These are phyloP conservation scores for bread wheat (Triticum aestivum) DNA, from an alignment of 176 grass and related monocot genomes.

Conservation along the genomic window DNA sequence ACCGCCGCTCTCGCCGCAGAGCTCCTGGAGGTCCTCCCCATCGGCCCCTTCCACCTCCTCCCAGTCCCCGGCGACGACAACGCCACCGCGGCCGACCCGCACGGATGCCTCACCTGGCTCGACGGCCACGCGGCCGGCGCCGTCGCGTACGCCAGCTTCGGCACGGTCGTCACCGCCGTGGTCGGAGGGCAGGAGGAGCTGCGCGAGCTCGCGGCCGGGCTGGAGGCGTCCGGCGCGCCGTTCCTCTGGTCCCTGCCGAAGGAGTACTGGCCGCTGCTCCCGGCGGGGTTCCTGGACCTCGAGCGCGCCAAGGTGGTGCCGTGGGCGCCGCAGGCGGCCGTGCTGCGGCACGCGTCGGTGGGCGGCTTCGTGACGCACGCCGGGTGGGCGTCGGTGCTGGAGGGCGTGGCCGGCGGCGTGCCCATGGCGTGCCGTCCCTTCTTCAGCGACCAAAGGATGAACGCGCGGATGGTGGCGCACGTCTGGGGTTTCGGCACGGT, in stretches of 20 bases:
- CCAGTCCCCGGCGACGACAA: slow-evolving; percentile 8
- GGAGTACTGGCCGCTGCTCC: not conserved
- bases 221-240: slow-evolving; percentile 27
- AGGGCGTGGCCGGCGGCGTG: not conserved
- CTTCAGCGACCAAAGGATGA: not conserved
- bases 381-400: not conserved
- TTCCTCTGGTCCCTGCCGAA: not conserved
- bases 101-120: slow-evolving; percentile 58
- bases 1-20: not conserved
- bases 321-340: not conserved
- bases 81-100: not conserved
- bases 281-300: not conserved
- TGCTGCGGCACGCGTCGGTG: not conserved
- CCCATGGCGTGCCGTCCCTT: not conserved
- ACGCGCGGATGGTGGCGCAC: not conserved
- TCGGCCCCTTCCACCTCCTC: slow-evolving; percentile 49
- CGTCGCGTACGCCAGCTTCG: slow-evolving; percentile 55
- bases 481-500: not conserved
- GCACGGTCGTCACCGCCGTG: slow-evolving; percentile 16
- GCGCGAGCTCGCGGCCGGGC: slow-evolving; percentile 18
- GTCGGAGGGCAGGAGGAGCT: slow-evolving; percentile 18
- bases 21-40: slow-evolving; percentile 16
- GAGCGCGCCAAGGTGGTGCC: not conserved
- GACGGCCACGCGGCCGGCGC: not conserved
- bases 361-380: not conserved